Base-by-base conservation (phyloP, 345 rosid genomes). In the Arabis alpina region DNA sequence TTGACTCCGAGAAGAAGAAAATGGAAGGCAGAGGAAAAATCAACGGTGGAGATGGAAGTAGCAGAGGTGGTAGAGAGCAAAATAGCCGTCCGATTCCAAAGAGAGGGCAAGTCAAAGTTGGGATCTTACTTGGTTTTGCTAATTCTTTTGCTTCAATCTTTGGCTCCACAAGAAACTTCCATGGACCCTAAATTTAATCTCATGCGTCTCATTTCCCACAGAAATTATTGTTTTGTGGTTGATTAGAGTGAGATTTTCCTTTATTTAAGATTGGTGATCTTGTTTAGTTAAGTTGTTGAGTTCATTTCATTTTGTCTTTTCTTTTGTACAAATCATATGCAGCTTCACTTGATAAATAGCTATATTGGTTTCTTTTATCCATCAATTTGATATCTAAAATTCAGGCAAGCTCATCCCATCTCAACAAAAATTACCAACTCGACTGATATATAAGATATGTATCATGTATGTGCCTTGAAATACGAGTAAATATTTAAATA, bases 31-130 rank as follows among this genome's bases (percentile, higher is more conserved):
- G 74, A 37, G 68, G 81, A 27, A 73, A 72, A 43, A 79, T 54
- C 72, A 70, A 62, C 44, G 76, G 76, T 11, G 72, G 81, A 62
- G 57, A 63, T 67, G 58, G 70, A 34, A 62, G 79, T 12, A 70
- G 61, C 59, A 66, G 79, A 66, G 8, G 43, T 60, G 43, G 56
- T 2, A 24, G 78, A 75, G 54, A 68, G 9, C 7, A 64, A 11
- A 44, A 39, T n/a, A 43, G 84, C 79, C 91, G 96, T 69, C 85
- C 69, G 64, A 80, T 86, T 10, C 96, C 96, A 1, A 86, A 82
- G 81, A 84, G 96, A 79, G 93, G 96, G 1, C 85, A 78, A 61
- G 87, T 90, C 72, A 90, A 86, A 83, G 76, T 86, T 83, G 91
- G 83, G 3, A 81, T 90, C 34, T 75, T 83, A 23, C 71, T 83